These are phyloP conservation scores for Canavalia ensiformis DNA, from an alignment of 306 rosid species.

Conservation along the genomic window DNA sequence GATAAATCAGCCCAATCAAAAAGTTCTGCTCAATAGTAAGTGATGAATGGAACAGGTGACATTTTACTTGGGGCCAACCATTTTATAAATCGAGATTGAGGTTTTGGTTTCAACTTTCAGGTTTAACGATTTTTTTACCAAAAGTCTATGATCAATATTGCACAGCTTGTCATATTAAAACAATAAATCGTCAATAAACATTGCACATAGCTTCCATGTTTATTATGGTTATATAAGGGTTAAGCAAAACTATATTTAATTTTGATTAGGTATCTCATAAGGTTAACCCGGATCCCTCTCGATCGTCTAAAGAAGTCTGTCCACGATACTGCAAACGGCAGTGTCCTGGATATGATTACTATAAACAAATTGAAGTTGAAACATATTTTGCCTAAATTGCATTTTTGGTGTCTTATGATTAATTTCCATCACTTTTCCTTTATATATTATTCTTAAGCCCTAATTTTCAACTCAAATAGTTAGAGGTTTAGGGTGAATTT, in stretches of 20 bases:
- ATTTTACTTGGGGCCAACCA: no score
- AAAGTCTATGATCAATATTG: no score
- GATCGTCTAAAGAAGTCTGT: not conserved
- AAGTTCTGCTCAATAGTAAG: not conserved
- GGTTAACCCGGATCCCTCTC: not conserved
- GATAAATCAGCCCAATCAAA: no score
- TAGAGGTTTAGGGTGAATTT: not conserved
- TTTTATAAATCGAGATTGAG: no score
- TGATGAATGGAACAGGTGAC: not conserved
- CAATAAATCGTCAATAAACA: not conserved
- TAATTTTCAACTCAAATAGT: not conserved
- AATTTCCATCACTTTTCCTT: not conserved
- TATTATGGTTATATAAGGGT: no score
- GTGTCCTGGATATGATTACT: not conserved
- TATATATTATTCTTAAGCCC: not conserved
- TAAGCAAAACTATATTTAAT: no score
- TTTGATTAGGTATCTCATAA: not conserved
- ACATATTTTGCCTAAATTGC: no score
- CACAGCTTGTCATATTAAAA: no score
- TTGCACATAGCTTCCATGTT: not conserved
- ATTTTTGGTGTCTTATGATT: no score
- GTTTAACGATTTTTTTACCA: no score
- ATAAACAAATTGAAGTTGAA: no score
- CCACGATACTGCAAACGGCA: not conserved
- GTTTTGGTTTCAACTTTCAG: no score